Evolutionary conservation across 352 stramenopile species (phyloP), one percentile per base, ranked within the genome.

Genomic region (Globisporangium paddicum): DNA sequence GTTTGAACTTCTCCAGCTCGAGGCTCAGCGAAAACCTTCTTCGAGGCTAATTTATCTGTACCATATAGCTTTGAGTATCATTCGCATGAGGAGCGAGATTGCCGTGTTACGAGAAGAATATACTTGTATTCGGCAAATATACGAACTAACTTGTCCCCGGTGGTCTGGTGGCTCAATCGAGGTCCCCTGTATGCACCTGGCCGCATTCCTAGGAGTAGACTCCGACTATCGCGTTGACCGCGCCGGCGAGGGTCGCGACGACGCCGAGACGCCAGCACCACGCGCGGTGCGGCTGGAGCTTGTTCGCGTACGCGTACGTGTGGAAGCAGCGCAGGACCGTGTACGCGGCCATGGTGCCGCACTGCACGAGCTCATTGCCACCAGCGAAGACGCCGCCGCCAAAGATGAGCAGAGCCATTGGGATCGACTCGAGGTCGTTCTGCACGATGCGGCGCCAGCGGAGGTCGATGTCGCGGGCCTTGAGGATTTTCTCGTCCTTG

Each of bases 361-460:
- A n/a, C n/a, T n/a, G n/a, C 47, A 74, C 66, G 13, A 26, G 37
- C 3, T 64, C 45, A 54, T 74, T 75, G 21, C 62, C 64, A n/a
- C 63, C 53, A 23, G 71, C 69, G 18, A 70, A 42, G n/a, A 82
- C 53, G 13, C 68, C 71, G 14, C 63, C 51, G 11, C 54, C 65
- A 42, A 78, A 78, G 7, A 79, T 48, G 25, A 75, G 38, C 8
- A 82, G 66, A 23, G 65, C 70, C 18, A 82, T 50, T 2, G 73
- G 73, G 41, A 82, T 76, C 30, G 64, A 71, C 50, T 82, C 73
- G 38, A 79, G 63, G 56, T 82, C 70, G 63, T 82, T 82, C 28
- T 58, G 51, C 25, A 82, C 66, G 56, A 82, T 77, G 26, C 71
- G 60, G n/a, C 63, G 60, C 73, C 70, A 82, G 28, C n/a, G n/a